A percentile compares a stretch with the other conserved stretches of the same genome.
Conservation (phyloP, 345 rosid genomes). For the Atalantia buxifolia region DNA sequence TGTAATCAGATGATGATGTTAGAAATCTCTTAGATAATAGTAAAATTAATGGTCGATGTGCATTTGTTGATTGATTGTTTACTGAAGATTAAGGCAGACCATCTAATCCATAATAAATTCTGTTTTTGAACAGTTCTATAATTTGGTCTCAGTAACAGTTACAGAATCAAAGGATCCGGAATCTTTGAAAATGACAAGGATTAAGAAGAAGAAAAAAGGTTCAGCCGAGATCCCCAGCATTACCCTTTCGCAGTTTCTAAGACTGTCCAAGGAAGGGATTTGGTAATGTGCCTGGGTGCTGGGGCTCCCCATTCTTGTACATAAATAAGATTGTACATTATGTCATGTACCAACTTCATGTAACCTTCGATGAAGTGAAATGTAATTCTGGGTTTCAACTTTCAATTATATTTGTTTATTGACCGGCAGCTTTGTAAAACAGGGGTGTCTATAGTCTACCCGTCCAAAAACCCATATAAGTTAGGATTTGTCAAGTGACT, state of each 20-base stretch:
- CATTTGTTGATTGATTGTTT: constrained; percentile 1
- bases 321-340: constrained; percentile 18
- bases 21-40: not conserved
- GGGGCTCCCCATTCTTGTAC: constrained; percentile 1
- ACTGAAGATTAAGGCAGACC: not conserved
- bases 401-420: constrained; percentile 7
- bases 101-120: not conserved
- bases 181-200: constrained; percentile 55
- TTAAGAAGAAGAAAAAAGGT: constrained; percentile 53
- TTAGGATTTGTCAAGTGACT: not conserved
- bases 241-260: constrained; percentile 60
- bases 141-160: constrained; percentile 66
- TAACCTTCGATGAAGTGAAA: constrained; percentile 14
- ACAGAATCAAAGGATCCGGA: constrained; percentile 42
- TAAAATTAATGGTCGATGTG: not conserved
- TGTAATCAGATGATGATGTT: too few species aligned
- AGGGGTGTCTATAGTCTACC: not conserved
- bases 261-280: constrained; percentile 80
- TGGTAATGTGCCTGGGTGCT: constrained; percentile 43
- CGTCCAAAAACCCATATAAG: not conserved
- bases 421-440: constrained; percentile 13
- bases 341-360: not conserved
- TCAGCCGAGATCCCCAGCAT: constrained; percentile 52
- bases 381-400: not conserved
- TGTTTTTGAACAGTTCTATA: constrained; percentile 60